Conservation (phyloP, 257 asterid genomes). For the Solanum arcanum region DNA sequence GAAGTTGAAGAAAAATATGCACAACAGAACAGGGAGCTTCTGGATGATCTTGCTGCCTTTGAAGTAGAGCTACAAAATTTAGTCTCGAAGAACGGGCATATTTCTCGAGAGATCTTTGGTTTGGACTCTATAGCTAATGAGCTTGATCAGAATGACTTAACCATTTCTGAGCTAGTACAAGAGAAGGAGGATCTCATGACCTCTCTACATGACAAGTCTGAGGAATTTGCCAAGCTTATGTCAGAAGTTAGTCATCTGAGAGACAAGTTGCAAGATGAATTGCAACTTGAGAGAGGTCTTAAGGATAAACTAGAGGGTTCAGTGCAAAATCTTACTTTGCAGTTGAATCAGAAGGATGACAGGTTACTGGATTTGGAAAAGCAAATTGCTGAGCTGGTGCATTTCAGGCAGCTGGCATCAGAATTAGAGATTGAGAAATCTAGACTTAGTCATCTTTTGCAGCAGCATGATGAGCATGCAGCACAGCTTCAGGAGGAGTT, state of each 20-base stretch:
- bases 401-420: constrained; percentile 32
- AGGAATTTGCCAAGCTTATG: constrained; percentile 43
- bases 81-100: constrained; percentile 32
- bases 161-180: constrained; percentile 31
- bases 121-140: constrained; percentile 51
- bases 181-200: constrained; percentile 44
- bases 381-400: constrained; percentile 41
- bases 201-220: constrained; percentile 33
- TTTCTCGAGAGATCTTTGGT: constrained; percentile 37
- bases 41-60: constrained; percentile 49
- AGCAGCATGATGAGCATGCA: constrained; percentile 29
- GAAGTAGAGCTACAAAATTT: constrained; percentile 60
- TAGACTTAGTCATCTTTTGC: constrained; percentile 33
- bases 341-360: constrained; percentile 28
- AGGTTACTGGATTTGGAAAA: constrained; percentile 23
- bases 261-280: constrained; percentile 38
- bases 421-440: constrained; percentile 56
- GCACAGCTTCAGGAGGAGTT: constrained; percentile 27
- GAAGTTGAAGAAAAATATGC: constrained; percentile 48
- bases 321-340: constrained; percentile 42
- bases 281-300: constrained; percentile 28
- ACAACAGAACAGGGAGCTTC: constrained; percentile 38
- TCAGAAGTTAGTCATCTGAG: constrained; percentile 39
- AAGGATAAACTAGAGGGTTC: constrained; percentile 41
- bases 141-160: constrained; percentile 30